Conservation (phyloP, 306 rosid genomes). For the Casuarina cunninghamiana region DNA sequence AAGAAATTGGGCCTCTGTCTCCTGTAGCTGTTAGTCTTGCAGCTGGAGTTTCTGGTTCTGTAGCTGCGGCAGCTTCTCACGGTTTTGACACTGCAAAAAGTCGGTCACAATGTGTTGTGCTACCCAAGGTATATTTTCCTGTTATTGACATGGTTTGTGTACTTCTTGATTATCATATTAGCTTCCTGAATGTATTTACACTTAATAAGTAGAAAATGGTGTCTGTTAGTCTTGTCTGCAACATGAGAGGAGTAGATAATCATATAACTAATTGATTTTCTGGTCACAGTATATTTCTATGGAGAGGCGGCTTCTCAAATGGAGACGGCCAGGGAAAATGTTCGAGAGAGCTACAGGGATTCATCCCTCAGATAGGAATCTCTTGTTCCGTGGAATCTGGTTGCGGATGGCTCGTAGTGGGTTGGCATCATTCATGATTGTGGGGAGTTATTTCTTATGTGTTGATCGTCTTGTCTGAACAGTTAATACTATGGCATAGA, state of each 20-base stretch:
- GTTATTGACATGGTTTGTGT: slow-evolving; percentile 11
- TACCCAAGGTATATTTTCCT: slow-evolving; percentile 64
- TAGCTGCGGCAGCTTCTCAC: slow-evolving; percentile 96
- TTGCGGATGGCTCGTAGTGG: slow-evolving; percentile 80
- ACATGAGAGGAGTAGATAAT: neutral
- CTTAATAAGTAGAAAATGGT: neutral
- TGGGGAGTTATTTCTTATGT: slow-evolving; percentile 66
- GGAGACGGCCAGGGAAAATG: slow-evolving; percentile 66
- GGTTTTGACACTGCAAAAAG: slow-evolving; percentile 85
- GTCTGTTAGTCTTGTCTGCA: neutral
- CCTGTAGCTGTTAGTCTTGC: slow-evolving; percentile 71
- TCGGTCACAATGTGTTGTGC: slow-evolving; percentile 71
- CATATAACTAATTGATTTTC: slow-evolving; percentile 4
- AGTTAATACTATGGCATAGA: slow-evolving; percentile 14
- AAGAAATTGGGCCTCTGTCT: slow-evolving; percentile 73
- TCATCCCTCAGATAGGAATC: slow-evolving; percentile 75
- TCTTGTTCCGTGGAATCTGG: slow-evolving; percentile 65
- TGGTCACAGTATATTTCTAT: slow-evolving; percentile 55
- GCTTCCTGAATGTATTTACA: neutral
- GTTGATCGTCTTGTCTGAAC: slow-evolving; percentile 52
- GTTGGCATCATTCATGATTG: slow-evolving; percentile 61
- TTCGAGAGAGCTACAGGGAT: slow-evolving; percentile 73
- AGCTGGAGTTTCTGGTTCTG: slow-evolving; percentile 84
- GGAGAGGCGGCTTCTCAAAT: slow-evolving; percentile 79
- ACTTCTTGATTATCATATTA: slow-evolving; percentile 14